Percentiles rank a stretch among this genome's conserved stretches.
phyloP scores from a whole-genome alignment of 805 yeast genomes.

The Isabelozyma pseudorhagii region DNA sequence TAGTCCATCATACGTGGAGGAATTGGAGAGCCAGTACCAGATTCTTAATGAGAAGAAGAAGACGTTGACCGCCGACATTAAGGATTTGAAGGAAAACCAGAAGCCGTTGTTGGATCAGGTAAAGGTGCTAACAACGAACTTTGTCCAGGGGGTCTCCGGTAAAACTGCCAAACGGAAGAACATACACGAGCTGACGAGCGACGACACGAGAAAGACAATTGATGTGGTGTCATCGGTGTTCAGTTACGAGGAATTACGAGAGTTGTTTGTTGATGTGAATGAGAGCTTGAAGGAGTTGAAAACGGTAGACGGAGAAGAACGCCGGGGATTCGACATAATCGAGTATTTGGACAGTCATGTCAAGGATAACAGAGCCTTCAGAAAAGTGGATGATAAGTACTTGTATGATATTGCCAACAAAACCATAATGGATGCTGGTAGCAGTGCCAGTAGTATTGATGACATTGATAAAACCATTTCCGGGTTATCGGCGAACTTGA shows the following conservation, averaged over 20 bases:
- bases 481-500: slow-evolving; percentile 19
- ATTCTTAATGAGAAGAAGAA: slow-evolving; percentile 13
- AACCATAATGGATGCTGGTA: slow-evolving; percentile 13
- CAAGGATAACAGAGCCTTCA: slow-evolving; percentile 16
- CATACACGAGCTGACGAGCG: background rate
- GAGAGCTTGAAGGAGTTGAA: slow-evolving; percentile 10
- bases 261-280: slow-evolving; percentile 13
- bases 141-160: slow-evolving; percentile 11
- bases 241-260: slow-evolving; percentile 15
- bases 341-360: slow-evolving; percentile 19
- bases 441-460: slow-evolving; percentile 12
- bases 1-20: slow-evolving; percentile 12
- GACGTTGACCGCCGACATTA: slow-evolving; percentile 14
- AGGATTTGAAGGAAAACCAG: slow-evolving; percentile 24
- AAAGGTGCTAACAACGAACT: slow-evolving; percentile 19
- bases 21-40: slow-evolving; percentile 18
- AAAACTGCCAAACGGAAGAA: slow-evolving; percentile 7
- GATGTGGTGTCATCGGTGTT: slow-evolving; percentile 13
- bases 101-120: slow-evolving; percentile 36
- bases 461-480: slow-evolving; percentile 31
- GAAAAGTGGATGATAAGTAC: slow-evolving; percentile 12
- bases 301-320: slow-evolving; percentile 11
- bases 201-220: slow-evolving; percentile 5
- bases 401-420: slow-evolving; percentile 22
- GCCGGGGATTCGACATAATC: slow-evolving; percentile 8